Base-by-base conservation (phyloP, 2,329 filamentous ascomycete species). In the Penicillium palitans region DNA sequence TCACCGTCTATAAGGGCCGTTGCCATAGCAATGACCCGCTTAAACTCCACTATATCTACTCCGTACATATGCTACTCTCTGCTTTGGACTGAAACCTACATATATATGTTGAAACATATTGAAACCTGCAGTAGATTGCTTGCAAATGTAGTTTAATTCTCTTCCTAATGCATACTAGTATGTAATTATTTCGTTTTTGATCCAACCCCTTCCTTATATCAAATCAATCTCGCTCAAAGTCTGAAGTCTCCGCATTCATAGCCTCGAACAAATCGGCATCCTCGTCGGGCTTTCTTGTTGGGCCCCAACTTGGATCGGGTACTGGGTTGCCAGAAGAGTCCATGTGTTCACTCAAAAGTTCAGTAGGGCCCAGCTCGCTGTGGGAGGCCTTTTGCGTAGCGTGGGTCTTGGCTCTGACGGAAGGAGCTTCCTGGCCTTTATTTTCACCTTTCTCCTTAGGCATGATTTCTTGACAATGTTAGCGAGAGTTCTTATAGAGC, bases 311-410 rank as follows among this genome's bases (percentile, higher is more conserved):
- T 1, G 64, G 59, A 27, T 76, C 70, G n/a, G 72, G 68, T 3
- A 70, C 69, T 0, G 72, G 69, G 35, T 74, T 69, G 19, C 72
- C 74, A n/a, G 65, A 15, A 15, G 65, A 37, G 39, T 76, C 67
- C 61, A 76, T 68, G 4, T 68, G 67, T 13, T 68, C 68, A 33
- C 66, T 65, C 10, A 76, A 57, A 33, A 68, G 57, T 57, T 74
- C 67, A 35, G 69, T 67, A 0, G 71, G 66, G 2, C 55, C 40
- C 61, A 67, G 69, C 63, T 72, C 35, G 53, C 62, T 7, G 52
- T 62, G 41, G 12, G 39, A n/a, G 44, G 17, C 46, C 31, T 45
- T 60, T 61, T 31, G 46, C 37, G 25, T 54, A 35, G 58, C 62
- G 3, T 41, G 27, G 10, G n/a, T 10, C 42, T 19, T 39, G 2